Evolutionary conservation across 2,329 filamentous ascomycete genomes (phyloP), one percentile per base, ranked within the genome.

Genomic region (Metarhizium guizhouense): DNA sequence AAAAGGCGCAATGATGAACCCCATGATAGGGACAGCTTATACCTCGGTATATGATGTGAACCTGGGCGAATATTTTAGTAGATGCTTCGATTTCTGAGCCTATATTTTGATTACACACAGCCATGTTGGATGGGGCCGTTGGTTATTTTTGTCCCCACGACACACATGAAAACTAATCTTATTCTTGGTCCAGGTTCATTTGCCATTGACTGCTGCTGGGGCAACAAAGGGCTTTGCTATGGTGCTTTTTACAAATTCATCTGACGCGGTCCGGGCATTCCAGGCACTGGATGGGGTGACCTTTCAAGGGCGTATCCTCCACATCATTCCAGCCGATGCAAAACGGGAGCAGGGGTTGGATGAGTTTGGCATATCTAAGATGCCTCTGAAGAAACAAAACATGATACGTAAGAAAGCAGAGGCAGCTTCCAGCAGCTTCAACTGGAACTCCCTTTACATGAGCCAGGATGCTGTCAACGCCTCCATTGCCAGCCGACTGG

Each of bases 21-120:
- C 88, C 88, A 57, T 88, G 94, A 97, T 97, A 97, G 94, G 94
- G 94, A 97, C 94, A 97, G 85, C 93, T 91, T 88, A 96, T 93
- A 88, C 88, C 79, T 65, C 71, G 76, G 90, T 88, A 90, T 79
- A 78, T 97, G 92, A 95, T 92, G 88, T 84, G 79, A 90, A 80
- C 73, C 84, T 85, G 87, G 86, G 86, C 91, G 86, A 90, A 82
- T 88, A 94, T 96, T 95, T 96, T 99, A 96, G 94, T 99, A 99
- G 93, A 97, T 96, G 89, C 90, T 88, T 92, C 85, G 90, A 87
- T 74, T 79, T 82, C 90, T 94, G 87, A 92, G 63, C 68, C 60
- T 61, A 60, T 67, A 5, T 63, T 62, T 61, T 61, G 66, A 61
- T 61, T 55, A 58, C 54, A 54, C 60, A 60, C 64, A 58, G 60